phyloP scores from a whole-genome alignment of 1,284 basidiomycete genomes.

The Mycena citricolor region DNA sequence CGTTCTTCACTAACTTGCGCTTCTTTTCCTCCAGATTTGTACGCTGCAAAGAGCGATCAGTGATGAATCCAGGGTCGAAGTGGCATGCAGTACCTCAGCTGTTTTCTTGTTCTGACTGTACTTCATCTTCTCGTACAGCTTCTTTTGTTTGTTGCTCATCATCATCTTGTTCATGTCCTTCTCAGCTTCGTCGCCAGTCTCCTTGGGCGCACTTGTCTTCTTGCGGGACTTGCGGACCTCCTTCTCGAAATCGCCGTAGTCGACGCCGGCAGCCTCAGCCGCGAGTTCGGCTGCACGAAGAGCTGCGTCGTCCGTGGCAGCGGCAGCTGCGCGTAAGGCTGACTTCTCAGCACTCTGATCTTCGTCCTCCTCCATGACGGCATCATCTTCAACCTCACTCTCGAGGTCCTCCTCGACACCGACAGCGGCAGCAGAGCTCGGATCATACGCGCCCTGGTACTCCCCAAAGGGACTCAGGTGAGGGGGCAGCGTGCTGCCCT shows the following conservation, averaged over 20 bases:
- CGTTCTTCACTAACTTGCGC: slow-evolving; percentile 58
- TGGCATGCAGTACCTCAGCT: slow-evolving; percentile 66
- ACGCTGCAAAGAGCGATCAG: slow-evolving; percentile 41
- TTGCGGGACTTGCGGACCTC: slow-evolving; percentile 71
- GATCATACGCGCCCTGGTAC: slow-evolving; percentile 76
- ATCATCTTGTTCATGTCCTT: slow-evolving; percentile 97
- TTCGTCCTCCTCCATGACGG: slow-evolving; percentile 32
- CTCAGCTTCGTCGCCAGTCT: slow-evolving; percentile 51
- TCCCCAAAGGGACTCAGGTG: slow-evolving; percentile 96
- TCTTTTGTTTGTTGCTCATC: slow-evolving; percentile 96
- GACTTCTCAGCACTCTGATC: slow-evolving; percentile 34
- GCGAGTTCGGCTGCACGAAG: slow-evolving; percentile 89
- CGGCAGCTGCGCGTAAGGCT: slow-evolving; percentile 49
- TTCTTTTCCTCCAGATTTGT: slow-evolving; percentile 63
- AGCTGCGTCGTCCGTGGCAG: slow-evolving; percentile 62
- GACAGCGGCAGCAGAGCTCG: slow-evolving; percentile 45
- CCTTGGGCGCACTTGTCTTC: slow-evolving; percentile 38
- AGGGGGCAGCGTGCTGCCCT: slow-evolving; percentile 88
- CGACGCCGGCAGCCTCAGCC: slow-evolving; percentile 88
- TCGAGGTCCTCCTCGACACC: slow-evolving; percentile 32
- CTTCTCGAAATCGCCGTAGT: slow-evolving; percentile 81
- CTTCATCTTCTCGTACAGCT: slow-evolving; percentile 96
- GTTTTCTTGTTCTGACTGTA: slow-evolving; percentile 80
- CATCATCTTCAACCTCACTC: slow-evolving; percentile 41
- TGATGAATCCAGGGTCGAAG: slow-evolving; percentile 8